A percentile compares a stretch with the other conserved stretches of the same genome.
Conservation (phyloP, 345 rosid species). For the Eucalyptus polyanthemos region DNA sequence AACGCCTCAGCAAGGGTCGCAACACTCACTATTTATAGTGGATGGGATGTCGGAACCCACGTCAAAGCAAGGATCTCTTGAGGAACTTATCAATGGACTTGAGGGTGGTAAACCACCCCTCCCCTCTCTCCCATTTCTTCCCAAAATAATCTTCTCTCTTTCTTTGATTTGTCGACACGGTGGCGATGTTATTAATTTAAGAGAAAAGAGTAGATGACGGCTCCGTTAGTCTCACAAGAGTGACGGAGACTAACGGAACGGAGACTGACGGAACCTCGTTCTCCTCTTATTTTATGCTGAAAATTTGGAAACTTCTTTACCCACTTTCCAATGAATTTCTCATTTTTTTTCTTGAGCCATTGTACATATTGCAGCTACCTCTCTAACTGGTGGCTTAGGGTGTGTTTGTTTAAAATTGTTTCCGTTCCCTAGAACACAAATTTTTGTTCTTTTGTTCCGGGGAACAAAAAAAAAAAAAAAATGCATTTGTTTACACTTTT, state of each 20-base stretch:
- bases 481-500: too few species aligned
- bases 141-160: background rate
- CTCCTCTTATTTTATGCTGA: background rate
- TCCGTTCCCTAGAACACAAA: too few species aligned
- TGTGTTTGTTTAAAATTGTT: too few species aligned
- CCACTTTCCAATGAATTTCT: background rate
- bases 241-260: background rate
- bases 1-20: background rate
- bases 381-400: background rate
- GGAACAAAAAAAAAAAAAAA: rapidly evolving
- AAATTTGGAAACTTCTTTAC: background rate
- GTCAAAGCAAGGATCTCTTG: background rate
- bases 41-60: background rate
- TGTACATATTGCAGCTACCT: background rate
- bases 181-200: background rate
- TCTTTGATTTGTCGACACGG: background rate
- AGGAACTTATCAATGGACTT: background rate
- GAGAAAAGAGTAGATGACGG: background rate
- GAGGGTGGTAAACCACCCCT: background rate
- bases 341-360: background rate
- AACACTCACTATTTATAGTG: background rate
- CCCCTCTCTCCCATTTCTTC: background rate
- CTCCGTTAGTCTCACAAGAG: background rate
- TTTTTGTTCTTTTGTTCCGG: too few species aligned
- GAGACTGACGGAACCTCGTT: background rate